Evolutionary conservation across 139 green algal species (phyloP).

Genomic region (Nannochloris sp.): DNA sequence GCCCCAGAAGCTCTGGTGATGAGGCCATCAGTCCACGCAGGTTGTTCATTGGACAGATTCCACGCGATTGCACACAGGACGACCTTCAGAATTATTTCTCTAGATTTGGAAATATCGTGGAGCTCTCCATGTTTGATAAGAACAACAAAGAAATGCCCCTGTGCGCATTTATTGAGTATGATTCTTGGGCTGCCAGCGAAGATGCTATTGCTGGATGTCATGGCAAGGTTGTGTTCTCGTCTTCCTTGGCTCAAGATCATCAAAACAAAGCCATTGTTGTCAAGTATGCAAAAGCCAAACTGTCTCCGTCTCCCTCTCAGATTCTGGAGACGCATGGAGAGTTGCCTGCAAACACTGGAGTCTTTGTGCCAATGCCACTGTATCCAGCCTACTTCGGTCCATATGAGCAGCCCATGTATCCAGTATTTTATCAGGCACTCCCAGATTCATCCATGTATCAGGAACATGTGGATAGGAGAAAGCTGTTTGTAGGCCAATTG

Average conservation of each 20-base stretch:
- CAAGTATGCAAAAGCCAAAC: background rate
- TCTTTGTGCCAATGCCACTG: no score
- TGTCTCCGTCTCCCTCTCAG: no score
- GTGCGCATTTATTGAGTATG: background rate
- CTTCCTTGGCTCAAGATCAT: background rate
- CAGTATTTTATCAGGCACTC: background rate
- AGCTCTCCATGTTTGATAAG: background rate
- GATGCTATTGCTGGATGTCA: background rate
- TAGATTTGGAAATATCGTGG: background rate
- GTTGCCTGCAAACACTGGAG: no score
- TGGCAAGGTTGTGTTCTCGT: background rate
- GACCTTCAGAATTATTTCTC: no score
- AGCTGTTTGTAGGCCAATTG: constrained; percentile 82
- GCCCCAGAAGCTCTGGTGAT: background rate
- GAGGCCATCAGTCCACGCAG: background rate
- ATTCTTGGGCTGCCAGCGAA: background rate
- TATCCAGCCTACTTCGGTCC: no score
- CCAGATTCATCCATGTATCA: background rate
- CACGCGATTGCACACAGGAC: background rate
- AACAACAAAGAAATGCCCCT: background rate
- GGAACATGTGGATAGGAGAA: constrained; percentile 65
- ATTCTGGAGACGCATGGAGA: no score
- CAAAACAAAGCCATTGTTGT: background rate
- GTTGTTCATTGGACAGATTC: background rate
- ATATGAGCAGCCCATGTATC: background rate